A percentile compares a stretch with the other conserved stretches of the same genome.
These are phyloP conservation scores for Cryptomeria japonica DNA, from an alignment of 75 land plant genomes.

Conservation along the genomic window DNA sequence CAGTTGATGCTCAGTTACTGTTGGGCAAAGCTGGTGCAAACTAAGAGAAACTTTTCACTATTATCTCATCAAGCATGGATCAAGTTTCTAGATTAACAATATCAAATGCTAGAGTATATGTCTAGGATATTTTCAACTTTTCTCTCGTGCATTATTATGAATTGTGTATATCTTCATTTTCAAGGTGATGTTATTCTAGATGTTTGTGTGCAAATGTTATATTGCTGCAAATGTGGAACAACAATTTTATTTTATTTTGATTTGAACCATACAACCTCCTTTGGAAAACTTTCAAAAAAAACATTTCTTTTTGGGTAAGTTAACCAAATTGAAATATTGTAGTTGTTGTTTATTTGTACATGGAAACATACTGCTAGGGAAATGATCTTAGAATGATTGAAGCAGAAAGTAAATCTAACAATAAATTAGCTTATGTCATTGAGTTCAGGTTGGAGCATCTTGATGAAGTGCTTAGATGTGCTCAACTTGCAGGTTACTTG, in stretches of 20 bases:
- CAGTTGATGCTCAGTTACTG: background rate
- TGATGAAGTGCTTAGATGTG: conserved; percentile 81
- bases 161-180: too few relatives aligned
- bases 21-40: background rate
- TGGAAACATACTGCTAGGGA: background rate
- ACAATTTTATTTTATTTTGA: background rate
- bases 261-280: background rate
- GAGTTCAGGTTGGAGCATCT: conserved; percentile 80
- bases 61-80: background rate
- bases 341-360: background rate
- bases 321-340: background rate
- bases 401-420: background rate
- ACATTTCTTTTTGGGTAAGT: background rate
- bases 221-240: background rate
- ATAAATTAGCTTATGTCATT: background rate
- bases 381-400: conserved; percentile 8
- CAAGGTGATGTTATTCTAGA: background rate
- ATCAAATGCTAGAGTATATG: background rate
- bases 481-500: conserved; percentile 83
- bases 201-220: background rate
- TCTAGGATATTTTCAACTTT: background rate
- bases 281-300: background rate
- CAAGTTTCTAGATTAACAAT: background rate
- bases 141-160: background rate
- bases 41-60: background rate